Evolutionary conservation across 805 yeast genomes (phyloP).

Genomic region (Starmerella sirachaensis): DNA sequence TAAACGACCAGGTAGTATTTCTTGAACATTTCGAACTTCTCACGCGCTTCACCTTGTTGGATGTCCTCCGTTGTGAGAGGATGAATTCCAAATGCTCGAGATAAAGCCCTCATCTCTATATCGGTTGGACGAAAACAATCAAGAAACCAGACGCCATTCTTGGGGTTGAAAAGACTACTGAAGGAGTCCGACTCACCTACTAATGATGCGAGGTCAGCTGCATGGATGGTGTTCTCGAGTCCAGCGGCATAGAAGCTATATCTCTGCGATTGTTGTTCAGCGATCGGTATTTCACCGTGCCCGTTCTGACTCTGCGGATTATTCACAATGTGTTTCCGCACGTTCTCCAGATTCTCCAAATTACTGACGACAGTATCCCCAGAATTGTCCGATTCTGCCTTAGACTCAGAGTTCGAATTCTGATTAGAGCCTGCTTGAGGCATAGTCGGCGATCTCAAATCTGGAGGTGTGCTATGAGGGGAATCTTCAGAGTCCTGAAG

Average conservation of each 20-base stretch:
- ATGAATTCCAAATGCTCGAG: slow-evolving; percentile 93
- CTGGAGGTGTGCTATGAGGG: too few species aligned
- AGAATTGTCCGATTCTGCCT: too few species aligned
- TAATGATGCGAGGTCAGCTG: slow-evolving; percentile 73
- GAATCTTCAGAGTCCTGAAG: too few species aligned
- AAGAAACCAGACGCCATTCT: slow-evolving; percentile 87
- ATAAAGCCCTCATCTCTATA: slow-evolving; percentile 79
- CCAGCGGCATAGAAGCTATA: slow-evolving; percentile 75
- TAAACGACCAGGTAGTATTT: slow-evolving; percentile 90
- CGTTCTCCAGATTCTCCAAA: too few species aligned
- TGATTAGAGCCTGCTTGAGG: too few species aligned
- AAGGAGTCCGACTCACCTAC: slow-evolving; percentile 48
- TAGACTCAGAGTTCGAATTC: too few species aligned
- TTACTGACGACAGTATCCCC: too few species aligned
- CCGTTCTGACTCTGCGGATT: too few species aligned
- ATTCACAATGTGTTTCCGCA: too few species aligned
- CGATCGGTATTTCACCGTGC: neutral
- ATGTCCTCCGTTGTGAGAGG: slow-evolving; percentile 98
- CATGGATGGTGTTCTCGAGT: slow-evolving; percentile 76
- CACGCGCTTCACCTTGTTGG: slow-evolving; percentile 91
- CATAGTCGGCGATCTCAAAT: too few species aligned
- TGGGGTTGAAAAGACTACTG: slow-evolving; percentile 55
- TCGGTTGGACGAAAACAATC: slow-evolving; percentile 93
- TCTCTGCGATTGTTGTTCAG: slow-evolving; percentile 49
- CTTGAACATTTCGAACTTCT: slow-evolving; percentile 85